Evolutionary conservation across 495 filamentous ascomycete genomes (phyloP).

Genomic region (Coniosporium apollinis): DNA sequence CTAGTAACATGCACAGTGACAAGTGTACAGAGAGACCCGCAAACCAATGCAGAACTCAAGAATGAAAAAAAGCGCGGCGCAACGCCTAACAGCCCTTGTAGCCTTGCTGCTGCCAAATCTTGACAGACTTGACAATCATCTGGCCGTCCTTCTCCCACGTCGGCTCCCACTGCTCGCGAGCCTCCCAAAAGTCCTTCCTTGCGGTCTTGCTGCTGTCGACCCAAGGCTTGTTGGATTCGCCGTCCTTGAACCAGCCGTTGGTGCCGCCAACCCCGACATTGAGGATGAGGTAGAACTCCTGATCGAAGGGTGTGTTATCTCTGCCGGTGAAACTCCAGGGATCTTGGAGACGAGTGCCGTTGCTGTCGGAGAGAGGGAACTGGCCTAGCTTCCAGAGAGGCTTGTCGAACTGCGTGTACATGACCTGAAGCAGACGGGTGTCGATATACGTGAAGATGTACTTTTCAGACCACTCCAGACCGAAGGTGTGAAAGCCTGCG

Average conservation of each 20-base stretch:
- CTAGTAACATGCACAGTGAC: too few relatives aligned
- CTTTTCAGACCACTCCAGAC: constrained; percentile 74
- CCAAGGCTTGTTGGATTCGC: constrained; percentile 59
- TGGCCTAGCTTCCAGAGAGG: constrained; percentile 57
- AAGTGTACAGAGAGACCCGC: too few relatives aligned
- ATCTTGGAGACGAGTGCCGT: constrained; percentile 51
- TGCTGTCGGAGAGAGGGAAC: constrained; percentile 49
- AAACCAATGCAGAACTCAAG: too few relatives aligned
- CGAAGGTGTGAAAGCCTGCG: constrained; percentile 52
- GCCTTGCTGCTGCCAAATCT: constrained; percentile 57
- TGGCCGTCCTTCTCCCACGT: constrained; percentile 53
- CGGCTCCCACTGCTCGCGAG: constrained; percentile 47
- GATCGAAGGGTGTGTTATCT: constrained; percentile 58
- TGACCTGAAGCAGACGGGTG: constrained; percentile 57
- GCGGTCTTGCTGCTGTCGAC: constrained; percentile 47
- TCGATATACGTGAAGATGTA: constrained; percentile 81
- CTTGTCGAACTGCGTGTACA: constrained; percentile 60
- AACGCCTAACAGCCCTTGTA: constrained; percentile 23
- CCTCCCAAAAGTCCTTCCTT: constrained; percentile 57
- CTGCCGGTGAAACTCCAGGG: constrained; percentile 49
- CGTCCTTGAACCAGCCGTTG: constrained; percentile 73
- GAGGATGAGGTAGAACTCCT: constrained; percentile 65
- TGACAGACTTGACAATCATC: constrained; percentile 56
- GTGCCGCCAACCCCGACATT: constrained; percentile 71
- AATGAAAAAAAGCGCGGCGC: too few relatives aligned